Base-by-base conservation (phyloP, 202 grass and related monocot genomes). In the Musa balbisiana region DNA sequence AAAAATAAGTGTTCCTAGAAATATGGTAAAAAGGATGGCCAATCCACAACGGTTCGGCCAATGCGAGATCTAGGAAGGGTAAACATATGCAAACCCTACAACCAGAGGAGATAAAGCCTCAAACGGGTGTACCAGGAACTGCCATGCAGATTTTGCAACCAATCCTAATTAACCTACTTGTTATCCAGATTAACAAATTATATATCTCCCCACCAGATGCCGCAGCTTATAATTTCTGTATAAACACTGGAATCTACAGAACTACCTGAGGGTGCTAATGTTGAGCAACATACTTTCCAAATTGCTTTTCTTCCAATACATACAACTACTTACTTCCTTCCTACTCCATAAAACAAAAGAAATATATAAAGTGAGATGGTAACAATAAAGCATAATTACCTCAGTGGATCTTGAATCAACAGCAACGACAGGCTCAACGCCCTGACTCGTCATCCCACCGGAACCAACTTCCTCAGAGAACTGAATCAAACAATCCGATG, bases 371-470 rank as follows among this genome's bases (percentile, higher is more conserved):
- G 10, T 9, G 27, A 51, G 29, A 69, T 51, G 14, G 2, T 43
- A 8, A 52, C 9, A 22, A 53, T 27, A 27, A 27, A 27, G 27
- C 27, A 73, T 25, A 49, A 15, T 69, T 56, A 73, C 72, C 72
- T 73, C 72, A 26, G 53, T 19, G 22, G 72, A 55, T 27, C 53
- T 53, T 2, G 53, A 27, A 73, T 73, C 72, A 53, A 56, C 52
- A 27, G 14, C 24, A 11, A 17, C 11, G 21, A 23, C 2, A 11
- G 72, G 53, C 53, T 73, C 72, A 73, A 2, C 72, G 11, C 53
- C 72, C n/a, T 56, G 53, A 27, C 72, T 73, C 23, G 72, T 55
- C 72, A 73, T 73, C 22, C 13, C 52, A 27, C 14, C 72, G 10
- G 22, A 55, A 55, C 16, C 12, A 62, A 62, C 14, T 62, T 43